phyloP scores from a whole-genome alignment of 805 yeast species.

The Candida nitratophila region DNA sequence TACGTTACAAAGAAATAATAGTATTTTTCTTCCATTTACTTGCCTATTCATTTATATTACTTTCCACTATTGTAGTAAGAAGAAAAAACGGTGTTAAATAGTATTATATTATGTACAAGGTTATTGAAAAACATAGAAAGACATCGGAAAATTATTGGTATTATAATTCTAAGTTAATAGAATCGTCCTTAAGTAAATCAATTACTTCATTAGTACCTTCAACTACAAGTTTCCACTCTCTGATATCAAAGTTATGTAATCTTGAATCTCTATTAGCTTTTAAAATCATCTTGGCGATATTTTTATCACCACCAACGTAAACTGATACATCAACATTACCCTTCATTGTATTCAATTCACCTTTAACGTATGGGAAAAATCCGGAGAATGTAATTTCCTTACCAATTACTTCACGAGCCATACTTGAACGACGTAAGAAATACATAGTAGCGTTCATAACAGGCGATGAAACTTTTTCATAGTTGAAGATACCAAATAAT shows the following conservation, averaged over 20 bases:
- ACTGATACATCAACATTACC: constrained; percentile 75
- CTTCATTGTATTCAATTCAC: constrained; percentile 74
- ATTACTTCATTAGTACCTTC: constrained; percentile 30
- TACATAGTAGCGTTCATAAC: constrained; percentile 81
- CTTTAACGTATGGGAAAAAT: constrained; percentile 84
- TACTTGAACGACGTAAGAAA: constrained; percentile 68
- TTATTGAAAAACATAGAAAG: too few relatives aligned
- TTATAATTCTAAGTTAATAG: constrained; percentile 20
- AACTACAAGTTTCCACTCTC: constrained; percentile 54
- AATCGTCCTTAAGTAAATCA: constrained; percentile 44
- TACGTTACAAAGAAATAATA: too few relatives aligned
- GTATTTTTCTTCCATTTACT: too few relatives aligned
- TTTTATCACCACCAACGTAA: constrained; percentile 59
- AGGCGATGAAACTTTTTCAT: constrained; percentile 88
- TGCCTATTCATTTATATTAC: too few relatives aligned
- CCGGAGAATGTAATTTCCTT: constrained; percentile 66
- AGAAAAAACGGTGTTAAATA: constrained; percentile 2
- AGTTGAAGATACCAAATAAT: constrained; percentile 71
- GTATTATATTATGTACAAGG: constrained; percentile 2
- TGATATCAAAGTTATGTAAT: constrained; percentile 49
- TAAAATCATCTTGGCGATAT: constrained; percentile 48
- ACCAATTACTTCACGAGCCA: constrained; percentile 62
- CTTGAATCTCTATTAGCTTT: constrained; percentile 64
- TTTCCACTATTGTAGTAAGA: too few relatives aligned
- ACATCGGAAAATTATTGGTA: too few relatives aligned